phyloP scores from a whole-genome alignment of 345 rosid genomes.

The Eucalyptus erythrocorys region DNA sequence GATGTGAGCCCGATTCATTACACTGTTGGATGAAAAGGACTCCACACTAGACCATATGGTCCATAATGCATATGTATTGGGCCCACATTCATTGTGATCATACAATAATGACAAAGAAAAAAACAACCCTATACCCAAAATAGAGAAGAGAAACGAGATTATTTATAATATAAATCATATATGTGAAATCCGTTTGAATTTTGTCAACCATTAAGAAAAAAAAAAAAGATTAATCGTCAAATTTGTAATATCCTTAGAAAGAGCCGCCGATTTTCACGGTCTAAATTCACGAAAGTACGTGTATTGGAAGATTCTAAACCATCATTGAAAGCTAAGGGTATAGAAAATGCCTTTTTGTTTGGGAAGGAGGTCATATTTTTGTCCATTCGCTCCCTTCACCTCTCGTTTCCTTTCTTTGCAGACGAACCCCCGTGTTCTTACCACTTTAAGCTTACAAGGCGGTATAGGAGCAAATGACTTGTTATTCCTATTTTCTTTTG shows the following conservation, averaged over 20 bases:
- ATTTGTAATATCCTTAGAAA: neutral
- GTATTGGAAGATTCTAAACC: neutral
- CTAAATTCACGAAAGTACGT: neutral
- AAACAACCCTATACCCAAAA: neutral
- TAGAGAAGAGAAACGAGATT: neutral
- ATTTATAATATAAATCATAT: neutral
- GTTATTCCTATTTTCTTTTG: no score
- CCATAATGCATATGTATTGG: no score
- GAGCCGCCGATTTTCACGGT: neutral
- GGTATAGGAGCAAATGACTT: no score
- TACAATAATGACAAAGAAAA: neutral
- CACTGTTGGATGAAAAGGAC: neutral
- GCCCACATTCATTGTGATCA: neutral
- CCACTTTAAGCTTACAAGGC: no score
- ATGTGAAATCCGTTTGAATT: neutral
- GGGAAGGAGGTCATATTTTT: neutral
- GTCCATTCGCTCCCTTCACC: neutral
- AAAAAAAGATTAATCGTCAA: neutral
- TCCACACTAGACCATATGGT: neutral
- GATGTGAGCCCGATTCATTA: neutral
- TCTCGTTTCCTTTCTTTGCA: neutral
- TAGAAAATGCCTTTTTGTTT: neutral
- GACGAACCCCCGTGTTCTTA: neutral
- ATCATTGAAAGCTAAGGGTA: neutral
- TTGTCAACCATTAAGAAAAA: no score